Base-by-base conservation (phyloP, 1,139 yeast species). In the Meyerozyma smithsonii region DNA sequence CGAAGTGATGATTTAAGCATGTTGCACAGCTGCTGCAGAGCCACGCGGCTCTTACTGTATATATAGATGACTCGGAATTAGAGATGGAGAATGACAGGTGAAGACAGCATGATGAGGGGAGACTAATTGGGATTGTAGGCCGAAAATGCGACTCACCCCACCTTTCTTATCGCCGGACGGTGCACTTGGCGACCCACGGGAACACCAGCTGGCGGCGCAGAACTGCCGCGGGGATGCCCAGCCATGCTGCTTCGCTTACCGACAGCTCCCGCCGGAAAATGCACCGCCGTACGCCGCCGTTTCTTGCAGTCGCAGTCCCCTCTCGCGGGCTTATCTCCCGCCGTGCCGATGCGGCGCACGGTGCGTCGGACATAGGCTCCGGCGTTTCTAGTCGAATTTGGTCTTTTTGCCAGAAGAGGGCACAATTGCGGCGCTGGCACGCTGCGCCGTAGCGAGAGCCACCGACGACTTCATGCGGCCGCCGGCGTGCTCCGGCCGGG, bases 381-480 rank as follows among this genome's bases (percentile, higher is more conserved):
- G 4, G 5, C 17, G 17, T 11, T 30, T 10, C 12, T 46, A 71
- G 47, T 69, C 76, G 41, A 90, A 90, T 5, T 80, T 84, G 39
- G 74, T 72, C 62, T 89, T 92, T 65, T 87, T 90, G 59, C 97
- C 98, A n/a, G 82, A 72, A 0, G 96, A 84, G 37, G 87, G 81
- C 26, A 88, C 95, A 55, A 92, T 87, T 4, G 95, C 92, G 17
- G 88, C 88, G 56, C 88, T 84, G 4, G 83, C 96, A 64, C 98
- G 79, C 63, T 80, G 96, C 2, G 97, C 97, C 14, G 72, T 70
- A 4, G 96, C 94, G 53, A 92, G 72, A 0, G 96, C 96, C 36
- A 86, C 76, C 28, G 97, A 90, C 6, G 97, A 88, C 48, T 82
- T 83, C 41, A 78, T 62, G 61, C 46, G 41, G 23, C 39, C 34